Base-by-base conservation (phyloP, 768 basidiomycete genomes). In the Podaxis sp. region DNA sequence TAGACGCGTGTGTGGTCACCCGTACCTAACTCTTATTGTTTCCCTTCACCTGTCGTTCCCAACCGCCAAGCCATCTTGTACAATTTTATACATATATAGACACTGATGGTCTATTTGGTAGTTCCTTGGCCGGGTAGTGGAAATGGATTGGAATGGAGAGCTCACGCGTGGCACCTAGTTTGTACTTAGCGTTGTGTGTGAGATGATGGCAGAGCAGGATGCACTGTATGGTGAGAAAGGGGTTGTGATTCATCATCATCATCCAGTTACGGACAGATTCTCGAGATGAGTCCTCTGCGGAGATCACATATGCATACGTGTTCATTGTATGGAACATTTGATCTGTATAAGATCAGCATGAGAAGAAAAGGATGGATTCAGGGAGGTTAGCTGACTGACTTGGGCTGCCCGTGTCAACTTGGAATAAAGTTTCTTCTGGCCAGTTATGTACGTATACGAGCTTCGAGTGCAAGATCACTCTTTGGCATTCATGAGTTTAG, bases 11-110 rank as follows among this genome's bases (percentile, higher is more conserved):
- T 53, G 27, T 3, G 38, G 38, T 27, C 38, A 60, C 29, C 19
- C 36, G 59, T 60, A 60, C 59, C 59, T 60, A 51, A 19, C 7
- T 60, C 59, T 53, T 60, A 60, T 60, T 60, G 59, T 60, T 36
- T 33, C 51, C 9, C 49, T 40, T 25, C 50, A 37, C 15, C 36
- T 36, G 11, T 4, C 6, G 25, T 59, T 60, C 59, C 50, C 52
- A 60, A 47, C 17, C n/a, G 11, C 15, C 37, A 58, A 47, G 4
- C n/a, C 17, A 17, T 17, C 8, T 41, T 24, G 9, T 12, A 50
- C 36, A 22, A n/a, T 25, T 36, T 49, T 8, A 3, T 53, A 43
- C 38, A 54, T 53, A 60, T 60, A 53, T 60, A 43, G 59, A 53
- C n/a, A 60, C 41, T 19, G 38, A 33, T 52, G 51, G 51, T n/a